Evolutionary conservation across 164 flowering plant species (phyloP).

Genomic region (Kalanchoe fedtschenkoi): DNA sequence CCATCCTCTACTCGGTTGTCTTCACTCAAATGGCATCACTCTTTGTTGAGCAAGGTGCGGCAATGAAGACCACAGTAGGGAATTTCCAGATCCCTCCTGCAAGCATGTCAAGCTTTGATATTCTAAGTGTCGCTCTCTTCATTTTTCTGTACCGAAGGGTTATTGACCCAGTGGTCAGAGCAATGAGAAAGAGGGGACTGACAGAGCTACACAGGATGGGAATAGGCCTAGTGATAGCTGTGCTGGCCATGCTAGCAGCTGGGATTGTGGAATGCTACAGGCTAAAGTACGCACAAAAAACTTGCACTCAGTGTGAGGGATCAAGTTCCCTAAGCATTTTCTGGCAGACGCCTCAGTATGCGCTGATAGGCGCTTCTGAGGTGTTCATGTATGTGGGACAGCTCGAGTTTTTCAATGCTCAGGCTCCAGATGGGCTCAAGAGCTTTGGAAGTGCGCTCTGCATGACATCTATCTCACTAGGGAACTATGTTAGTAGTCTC

Average conservation of each 20-base stretch:
- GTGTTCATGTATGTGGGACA: too few relatives aligned
- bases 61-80: background rate
- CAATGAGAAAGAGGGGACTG: slow-evolving; percentile 11
- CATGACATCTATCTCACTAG: slow-evolving; percentile 29
- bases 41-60: background rate
- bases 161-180: slow-evolving; percentile 15
- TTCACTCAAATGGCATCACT: too few relatives aligned
- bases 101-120: slow-evolving; percentile 49
- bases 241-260: slow-evolving; percentile 23
- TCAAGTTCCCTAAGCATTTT: slow-evolving; percentile 28
- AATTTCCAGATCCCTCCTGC: slow-evolving; percentile 40
- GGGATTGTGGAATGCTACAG: slow-evolving; percentile 25
- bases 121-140: slow-evolving; percentile 24
- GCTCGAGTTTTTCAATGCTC: too few relatives aligned
- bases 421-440: slow-evolving; percentile 36
- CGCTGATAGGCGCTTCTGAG: slow-evolving; percentile 32
- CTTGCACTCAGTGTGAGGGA: slow-evolving; percentile 8
- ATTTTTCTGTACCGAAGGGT: slow-evolving; percentile 22
- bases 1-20: background rate
- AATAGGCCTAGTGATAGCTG: slow-evolving; percentile 24
- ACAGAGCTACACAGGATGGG: slow-evolving; percentile 39
- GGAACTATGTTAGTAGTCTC: slow-evolving; percentile 26
- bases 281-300: slow-evolving; percentile 10
- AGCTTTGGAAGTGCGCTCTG: too few relatives aligned
- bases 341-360: slow-evolving; percentile 39